These are phyloP conservation scores for Rhizophora mangle DNA, from an alignment of 345 rosid species.

Conservation along the genomic window DNA sequence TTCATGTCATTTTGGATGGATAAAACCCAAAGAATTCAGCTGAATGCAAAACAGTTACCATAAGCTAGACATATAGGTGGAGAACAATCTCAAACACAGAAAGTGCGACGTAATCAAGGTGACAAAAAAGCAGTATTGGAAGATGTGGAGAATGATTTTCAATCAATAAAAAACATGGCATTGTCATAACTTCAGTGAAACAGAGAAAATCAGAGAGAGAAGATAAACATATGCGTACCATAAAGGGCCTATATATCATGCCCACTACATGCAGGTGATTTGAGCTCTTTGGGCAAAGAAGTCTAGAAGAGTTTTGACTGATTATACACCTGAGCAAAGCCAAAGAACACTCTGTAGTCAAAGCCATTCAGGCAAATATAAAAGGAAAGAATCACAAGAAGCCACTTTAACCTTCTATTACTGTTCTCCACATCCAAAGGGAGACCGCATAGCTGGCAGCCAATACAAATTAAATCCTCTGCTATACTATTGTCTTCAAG, in stretches of 20 bases:
- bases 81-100: neutral
- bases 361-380: neutral
- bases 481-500: slow-evolving; percentile 19
- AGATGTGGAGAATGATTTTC: neutral
- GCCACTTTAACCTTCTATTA: slow-evolving; percentile 20
- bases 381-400: neutral
- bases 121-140: neutral
- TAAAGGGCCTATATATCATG: slow-evolving; percentile 51
- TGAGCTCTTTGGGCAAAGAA: slow-evolving; percentile 42
- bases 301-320: slow-evolving; percentile 28
- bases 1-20: neutral
- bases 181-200: neutral
- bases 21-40: too few species aligned
- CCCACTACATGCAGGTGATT: slow-evolving; percentile 43
- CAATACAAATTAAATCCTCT: slow-evolving; percentile 50
- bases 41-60: neutral
- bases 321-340: slow-evolving; percentile 24
- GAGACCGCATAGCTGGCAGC: slow-evolving; percentile 49
- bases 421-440: slow-evolving; percentile 36
- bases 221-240: slow-evolving; percentile 30
- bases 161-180: neutral
- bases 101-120: neutral
- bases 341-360: neutral
- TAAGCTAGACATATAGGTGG: neutral
- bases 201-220: neutral